Evolutionary conservation across 495 filamentous ascomycete genomes (phyloP).

Genomic region (Annulohypoxylon moriforme): DNA sequence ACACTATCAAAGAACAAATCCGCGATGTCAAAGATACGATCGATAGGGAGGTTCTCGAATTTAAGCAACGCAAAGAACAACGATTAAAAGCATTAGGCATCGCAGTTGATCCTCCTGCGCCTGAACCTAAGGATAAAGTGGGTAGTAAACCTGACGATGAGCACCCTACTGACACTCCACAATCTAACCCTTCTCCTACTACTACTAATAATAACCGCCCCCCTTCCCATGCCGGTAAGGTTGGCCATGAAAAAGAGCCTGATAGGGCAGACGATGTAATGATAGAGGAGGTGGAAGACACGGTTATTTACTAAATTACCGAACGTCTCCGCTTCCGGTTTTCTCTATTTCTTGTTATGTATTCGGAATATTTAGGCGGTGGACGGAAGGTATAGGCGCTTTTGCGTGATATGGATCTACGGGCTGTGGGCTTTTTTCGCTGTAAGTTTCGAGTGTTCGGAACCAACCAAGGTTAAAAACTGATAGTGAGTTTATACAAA

Average conservation of each 20-base stretch:
- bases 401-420: constrained; percentile 14
- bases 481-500: constrained; percentile 27
- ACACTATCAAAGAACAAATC: constrained; percentile 60
- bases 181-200: constrained; percentile 43
- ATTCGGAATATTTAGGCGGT: background rate
- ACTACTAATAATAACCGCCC: constrained; percentile 50
- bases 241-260: constrained; percentile 56
- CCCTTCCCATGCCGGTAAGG: constrained; percentile 49
- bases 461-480: constrained; percentile 16
- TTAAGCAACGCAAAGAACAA: constrained; percentile 52
- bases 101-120: constrained; percentile 33
- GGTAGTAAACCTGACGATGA: constrained; percentile 60
- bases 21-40: constrained; percentile 58
- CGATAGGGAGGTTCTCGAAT: constrained; percentile 58
- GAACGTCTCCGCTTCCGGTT: constrained; percentile 3
- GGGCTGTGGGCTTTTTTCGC: constrained; percentile 2
- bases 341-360: constrained; percentile 19
- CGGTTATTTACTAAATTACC: constrained; percentile 78
- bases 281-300: constrained; percentile 82
- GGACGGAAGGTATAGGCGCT: constrained; percentile 27
- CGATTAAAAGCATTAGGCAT: constrained; percentile 48
- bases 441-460: constrained; percentile 41
- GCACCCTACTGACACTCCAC: constrained; percentile 58
- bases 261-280: constrained; percentile 79
- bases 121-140: constrained; percentile 49